These are phyloP conservation scores for Cadophora luteo-olivacea DNA, from an alignment of 2,329 filamentous ascomycete genomes.

Conservation along the genomic window DNA sequence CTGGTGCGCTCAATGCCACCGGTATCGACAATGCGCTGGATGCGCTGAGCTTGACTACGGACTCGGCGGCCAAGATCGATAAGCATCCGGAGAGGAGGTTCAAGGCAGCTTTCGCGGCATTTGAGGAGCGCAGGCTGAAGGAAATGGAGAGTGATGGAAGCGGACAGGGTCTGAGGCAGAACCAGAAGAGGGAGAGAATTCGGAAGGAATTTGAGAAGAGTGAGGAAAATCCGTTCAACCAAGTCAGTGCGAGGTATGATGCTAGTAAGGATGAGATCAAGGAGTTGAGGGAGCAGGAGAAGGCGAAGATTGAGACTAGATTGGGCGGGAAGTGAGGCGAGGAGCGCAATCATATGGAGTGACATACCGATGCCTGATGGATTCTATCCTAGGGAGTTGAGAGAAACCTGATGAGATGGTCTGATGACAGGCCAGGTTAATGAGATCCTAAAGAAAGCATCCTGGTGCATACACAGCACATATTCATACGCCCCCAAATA, in stretches of 20 bases:
- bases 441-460: not conserved
- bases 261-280: slow-evolving; percentile 78
- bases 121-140: slow-evolving; percentile 78
- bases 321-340: slow-evolving; percentile 53
- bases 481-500: not conserved
- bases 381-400: not conserved
- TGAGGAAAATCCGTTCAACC: slow-evolving; percentile 95
- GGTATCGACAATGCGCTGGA: slow-evolving; percentile 96
- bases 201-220: slow-evolving; percentile 94
- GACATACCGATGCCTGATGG: not conserved
- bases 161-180: slow-evolving; percentile 73
- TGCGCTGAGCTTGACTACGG: slow-evolving; percentile 71
- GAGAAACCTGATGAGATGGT: not conserved
- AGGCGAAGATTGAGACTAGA: slow-evolving; percentile 75
- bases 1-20: slow-evolving; percentile 73
- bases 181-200: slow-evolving; percentile 85
- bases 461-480: not conserved
- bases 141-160: slow-evolving; percentile 87
- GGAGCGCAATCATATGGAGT: not conserved
- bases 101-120: slow-evolving; percentile 84
- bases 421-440: not conserved
- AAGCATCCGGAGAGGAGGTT: slow-evolving; percentile 86
- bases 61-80: slow-evolving; percentile 75
- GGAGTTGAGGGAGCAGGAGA: slow-evolving; percentile 70
- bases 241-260: slow-evolving; percentile 78